Percentiles rank a stretch among this genome's conserved stretches.
Evolutionary conservation across 2,329 filamentous ascomycete genomes (phyloP).

Genomic region (Sclerotiophoma versabilis): DNA sequence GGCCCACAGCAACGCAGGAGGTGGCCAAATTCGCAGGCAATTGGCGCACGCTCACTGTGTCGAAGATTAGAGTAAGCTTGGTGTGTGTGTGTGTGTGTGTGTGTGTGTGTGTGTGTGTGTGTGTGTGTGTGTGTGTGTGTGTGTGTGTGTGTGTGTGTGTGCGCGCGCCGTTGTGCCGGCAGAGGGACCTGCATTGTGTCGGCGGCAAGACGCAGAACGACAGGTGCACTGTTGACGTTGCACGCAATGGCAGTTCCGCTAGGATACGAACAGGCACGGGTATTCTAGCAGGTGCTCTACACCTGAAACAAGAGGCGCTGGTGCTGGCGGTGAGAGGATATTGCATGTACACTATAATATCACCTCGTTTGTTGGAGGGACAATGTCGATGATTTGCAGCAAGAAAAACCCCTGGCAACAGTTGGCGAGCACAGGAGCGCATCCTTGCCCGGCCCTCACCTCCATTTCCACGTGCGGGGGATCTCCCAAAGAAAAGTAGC

Average conservation of each 20-base stretch:
- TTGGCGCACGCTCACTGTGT: background rate
- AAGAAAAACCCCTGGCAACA: slow-evolving; percentile 3
- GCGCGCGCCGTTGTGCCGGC: slow-evolving; percentile 8
- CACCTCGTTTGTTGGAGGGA: slow-evolving; percentile 8
- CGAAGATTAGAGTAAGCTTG: background rate
- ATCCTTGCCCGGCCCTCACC: slow-evolving; percentile 9
- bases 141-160: no score
- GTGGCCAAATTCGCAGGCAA: background rate
- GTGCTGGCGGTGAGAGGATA: slow-evolving; percentile 4
- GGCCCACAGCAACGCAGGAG: background rate
- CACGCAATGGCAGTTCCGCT: slow-evolving; percentile 2
- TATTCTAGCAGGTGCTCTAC: slow-evolving; percentile 11
- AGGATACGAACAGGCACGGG: slow-evolving; percentile 3
- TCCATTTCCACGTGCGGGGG: slow-evolving; percentile 8
- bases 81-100: no score
- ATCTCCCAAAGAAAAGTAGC: background rate
- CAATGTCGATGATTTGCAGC: slow-evolving; percentile 10
- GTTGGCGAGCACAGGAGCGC: slow-evolving; percentile 1
- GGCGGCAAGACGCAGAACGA: slow-evolving; percentile 9
- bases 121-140: no score
- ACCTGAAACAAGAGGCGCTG: slow-evolving; percentile 19
- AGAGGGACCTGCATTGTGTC: slow-evolving; percentile 15
- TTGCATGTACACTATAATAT: slow-evolving; percentile 8
- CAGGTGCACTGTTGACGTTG: slow-evolving; percentile 13
- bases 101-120: no score